Evolutionary conservation across 345 rosid genomes (phyloP), one percentile per base, ranked within the genome.

Genomic region (Camelina neglecta): DNA sequence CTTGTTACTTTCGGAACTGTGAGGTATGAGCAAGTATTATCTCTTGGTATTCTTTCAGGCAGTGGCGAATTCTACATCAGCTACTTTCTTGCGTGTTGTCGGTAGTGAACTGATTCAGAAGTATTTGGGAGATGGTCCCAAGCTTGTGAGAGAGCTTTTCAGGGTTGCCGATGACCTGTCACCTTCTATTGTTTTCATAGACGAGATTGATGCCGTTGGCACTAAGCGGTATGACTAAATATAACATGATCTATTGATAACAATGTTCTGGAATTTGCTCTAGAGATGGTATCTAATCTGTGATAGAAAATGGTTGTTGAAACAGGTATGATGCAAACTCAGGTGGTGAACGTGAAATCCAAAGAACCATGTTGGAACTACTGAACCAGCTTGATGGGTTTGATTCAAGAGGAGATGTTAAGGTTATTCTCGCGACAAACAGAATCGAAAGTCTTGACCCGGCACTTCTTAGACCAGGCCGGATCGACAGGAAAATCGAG

Each of bases 181-280:
- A 41, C 97, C 99, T 39, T 89, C 97, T 20, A 90, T 95, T 31
- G 97, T 95, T 63, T 95, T 95, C 85, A 90, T 95, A 41, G 97
- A 92, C 79, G 99, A 95, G 80, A 95, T 95, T 61, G 99, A 95
- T 81, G 99, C 99, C 8, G 80, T 95, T 81, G 99, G 99, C 65
- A 92, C 97, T 51, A 92, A 92, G 84, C 84, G 99, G 99, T 89
- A 67, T 63, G 85, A 72, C 41, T 20, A 50, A 61, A 23, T 41
- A 21, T 44, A 24, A 12, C 16, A 2, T 54, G 53, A 23, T 45
- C 60, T 2, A 42, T 44, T 16, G 3, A 10, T 36, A 12, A 13
- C 51, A 23, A 7, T 13, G 36, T 20, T 12, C 35, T 2, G 20
- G 44, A 23, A 2, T 36, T 38, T 60, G 6, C 35, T 21, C 0